phyloP scores from a whole-genome alignment of 1,284 basidiomycete species.

The Boletus holoroseus region DNA sequence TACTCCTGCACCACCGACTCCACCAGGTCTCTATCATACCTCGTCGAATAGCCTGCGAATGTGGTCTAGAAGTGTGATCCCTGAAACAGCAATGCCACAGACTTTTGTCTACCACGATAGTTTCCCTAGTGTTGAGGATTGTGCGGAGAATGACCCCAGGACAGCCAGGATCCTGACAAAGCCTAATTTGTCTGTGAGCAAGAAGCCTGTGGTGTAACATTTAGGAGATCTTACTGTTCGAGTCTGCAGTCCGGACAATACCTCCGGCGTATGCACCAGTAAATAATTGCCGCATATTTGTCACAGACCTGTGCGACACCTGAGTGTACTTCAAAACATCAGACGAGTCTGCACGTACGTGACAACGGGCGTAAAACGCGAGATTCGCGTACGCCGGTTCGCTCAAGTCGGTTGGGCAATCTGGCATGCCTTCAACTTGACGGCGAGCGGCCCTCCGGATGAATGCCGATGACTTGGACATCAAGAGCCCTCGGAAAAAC shows the following conservation, averaged over 20 bases:
- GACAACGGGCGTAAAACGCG: constrained; percentile 17
- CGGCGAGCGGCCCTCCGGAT: constrained; percentile 15
- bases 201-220: too few relatives aligned
- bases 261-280: constrained; percentile 11
- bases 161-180: not conserved
- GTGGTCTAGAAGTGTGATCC: not conserved
- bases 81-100: not conserved
- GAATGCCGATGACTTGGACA: constrained; percentile 12
- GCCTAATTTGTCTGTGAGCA: not conserved
- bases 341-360: not conserved
- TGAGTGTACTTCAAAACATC: not conserved
- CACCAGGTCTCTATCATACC: not conserved
- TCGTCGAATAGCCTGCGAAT: not conserved
- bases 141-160: not conserved
- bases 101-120: not conserved
- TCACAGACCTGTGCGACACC: constrained; percentile 1
- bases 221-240: not conserved
- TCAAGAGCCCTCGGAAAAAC: constrained; percentile 13
- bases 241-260: constrained; percentile 9
- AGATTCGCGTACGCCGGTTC: constrained; percentile 30
- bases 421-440: constrained; percentile 5
- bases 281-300: not conserved
- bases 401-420: constrained; percentile 28
- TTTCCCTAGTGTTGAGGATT: not conserved
- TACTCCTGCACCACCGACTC: constrained; percentile 1